Base-by-base conservation (phyloP, 805 yeast species). In the Candida verbasci region DNA sequence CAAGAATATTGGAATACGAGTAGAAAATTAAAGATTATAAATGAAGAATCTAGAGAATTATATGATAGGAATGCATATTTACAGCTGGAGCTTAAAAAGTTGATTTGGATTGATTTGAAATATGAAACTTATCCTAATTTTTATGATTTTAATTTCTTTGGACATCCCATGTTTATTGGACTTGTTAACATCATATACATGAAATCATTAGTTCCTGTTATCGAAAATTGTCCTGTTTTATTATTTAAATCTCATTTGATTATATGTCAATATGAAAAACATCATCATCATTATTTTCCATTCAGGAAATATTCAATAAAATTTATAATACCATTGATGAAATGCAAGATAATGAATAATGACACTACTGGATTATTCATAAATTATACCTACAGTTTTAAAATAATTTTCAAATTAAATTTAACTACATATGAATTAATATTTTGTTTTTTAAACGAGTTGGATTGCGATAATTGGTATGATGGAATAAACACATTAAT, bases 221-320 rank as follows among this genome's bases (percentile, higher is more conserved):
- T 15, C 16, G 32, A n/a, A 35, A 40, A 28, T 37, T 45, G 55
- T 52, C 76, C 58, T 36, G 63, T 50, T 29, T 39, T 76, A 29
- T 46, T 76, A 15, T 77, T 73, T 56, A 74, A 77, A 41, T 64
- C 77, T 4, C 79, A 76, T 49, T 47, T 78, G 18, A 43, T 78
- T 1, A 40, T 74, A 24, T 55, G 36, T 33, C 36, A 33, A 25
- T 25, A 33, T 14, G 65, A 29, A 40, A 44, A 9, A 34, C 24
- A 4, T 17, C 28, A 25, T 25, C 24, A 25, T 11, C 5, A 12
- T 4, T 11, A 28, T 17, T 17, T 16, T 17, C 30, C 30, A 17
- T 28, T 17, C 17, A 33, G 25, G 34, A 57, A 46, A 18, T 48
- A 52, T 23, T 65, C 56, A 4, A 60, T 74, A 5, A 58, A 55